Evolutionary conservation across 768 basidiomycete species (phyloP).

Genomic region (Mrakia frigida): DNA sequence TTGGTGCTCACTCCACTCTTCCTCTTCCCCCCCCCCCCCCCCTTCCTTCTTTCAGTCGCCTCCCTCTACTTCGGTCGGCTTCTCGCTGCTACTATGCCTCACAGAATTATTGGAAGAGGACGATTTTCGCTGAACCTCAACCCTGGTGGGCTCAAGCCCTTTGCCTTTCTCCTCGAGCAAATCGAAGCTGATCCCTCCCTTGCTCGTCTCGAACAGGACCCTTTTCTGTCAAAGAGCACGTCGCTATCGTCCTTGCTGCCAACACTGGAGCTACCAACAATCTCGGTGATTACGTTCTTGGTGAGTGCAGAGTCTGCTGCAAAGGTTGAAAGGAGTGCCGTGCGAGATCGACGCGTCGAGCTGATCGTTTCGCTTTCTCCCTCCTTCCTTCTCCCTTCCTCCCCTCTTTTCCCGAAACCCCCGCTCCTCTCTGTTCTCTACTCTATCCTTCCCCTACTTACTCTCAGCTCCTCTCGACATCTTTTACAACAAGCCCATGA

Average conservation of each 20-base stretch:
- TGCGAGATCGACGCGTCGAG: no score
- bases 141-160: background rate
- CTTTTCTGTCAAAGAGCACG: slow-evolving; percentile 18
- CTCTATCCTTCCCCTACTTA: no score
- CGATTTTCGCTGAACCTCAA: slow-evolving; percentile 4
- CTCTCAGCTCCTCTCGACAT: slow-evolving; percentile 12
- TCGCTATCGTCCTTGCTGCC: slow-evolving; percentile 19
- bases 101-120: background rate
- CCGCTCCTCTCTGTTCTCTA: no score
- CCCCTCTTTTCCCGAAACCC: no score
- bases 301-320: no score
- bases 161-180: no score
- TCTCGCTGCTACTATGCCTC: background rate
- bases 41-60: background rate
- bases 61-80: slow-evolving; percentile 23
- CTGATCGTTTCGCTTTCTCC: no score
- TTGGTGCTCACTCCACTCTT: no score
- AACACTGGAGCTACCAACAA: slow-evolving; percentile 24
- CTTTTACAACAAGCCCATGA: slow-evolving; percentile 18
- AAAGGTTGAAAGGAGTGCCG: no score
- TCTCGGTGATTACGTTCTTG: background rate
- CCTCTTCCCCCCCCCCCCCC: background rate
- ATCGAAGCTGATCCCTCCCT: no score
- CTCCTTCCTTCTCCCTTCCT: no score
- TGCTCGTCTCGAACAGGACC: no score